Evolutionary conservation across 148 eudicot genomes (phyloP), one percentile per base, ranked within the genome.

Genomic region (Nepenthes gracilis): DNA sequence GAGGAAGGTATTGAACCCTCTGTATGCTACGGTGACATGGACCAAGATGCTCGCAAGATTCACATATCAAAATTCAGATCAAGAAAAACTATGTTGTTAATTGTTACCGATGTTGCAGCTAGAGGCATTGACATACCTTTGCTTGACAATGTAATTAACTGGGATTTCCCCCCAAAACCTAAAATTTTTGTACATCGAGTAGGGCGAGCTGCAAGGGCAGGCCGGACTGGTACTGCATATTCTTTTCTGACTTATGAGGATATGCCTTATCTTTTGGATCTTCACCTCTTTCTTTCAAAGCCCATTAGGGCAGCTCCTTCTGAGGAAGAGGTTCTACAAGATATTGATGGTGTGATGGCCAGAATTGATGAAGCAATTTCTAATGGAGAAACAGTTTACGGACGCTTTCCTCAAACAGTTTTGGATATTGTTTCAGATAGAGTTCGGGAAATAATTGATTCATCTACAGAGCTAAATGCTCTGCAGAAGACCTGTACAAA

Each of bases 71-170:
- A 66, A 73, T 93, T 93, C 59, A 80, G 95, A 64, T 69, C 95
- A 36, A 80, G 97, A 55, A 89, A 81, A 80, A 89, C 92, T 45
- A 93, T 84, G 92, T 43, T 89, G 62, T 72, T 93, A 63, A 81
- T 93, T 67, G 97, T 89, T 60, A 93, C 99, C 13, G 97, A 93
- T 81, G 76, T 93, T 71, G 99, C 99, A 43, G 87, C 92, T 49
- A 81, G 99, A 74, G 99, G 99, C 61, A 82, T 93, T 67, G 99
- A 93, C 64, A 93, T 93, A 57, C 99, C 99, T 13, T 74, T 93
- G 76, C 95, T 93, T 70, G 99, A 93, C 61, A 89, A 86, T 81
- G 97, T 93, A 36, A 75, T 93, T 33, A 93, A 86, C 51, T 89
- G 84, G 86, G 99, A 93, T 36, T 93, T 86, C 43, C 92, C 96